A percentile compares a stretch with the other conserved stretches of the same genome.
These are phyloP conservation scores for Rhododendron kiyosumense DNA, from an alignment of 148 eudicot genomes.

Conservation along the genomic window DNA sequence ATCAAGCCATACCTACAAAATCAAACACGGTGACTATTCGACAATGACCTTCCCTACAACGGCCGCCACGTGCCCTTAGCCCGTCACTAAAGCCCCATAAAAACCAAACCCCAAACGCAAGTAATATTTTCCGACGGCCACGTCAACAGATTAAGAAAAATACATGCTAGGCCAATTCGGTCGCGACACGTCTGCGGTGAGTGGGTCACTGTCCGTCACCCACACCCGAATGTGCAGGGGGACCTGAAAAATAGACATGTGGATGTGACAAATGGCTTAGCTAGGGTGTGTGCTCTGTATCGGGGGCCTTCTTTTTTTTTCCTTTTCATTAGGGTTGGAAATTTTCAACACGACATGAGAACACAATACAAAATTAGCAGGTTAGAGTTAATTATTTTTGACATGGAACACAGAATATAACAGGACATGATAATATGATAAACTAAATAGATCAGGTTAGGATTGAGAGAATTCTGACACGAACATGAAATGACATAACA, in stretches of 20 bases:
- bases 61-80: neutral
- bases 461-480: too few relatives aligned
- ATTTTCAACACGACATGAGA: too few relatives aligned
- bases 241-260: neutral
- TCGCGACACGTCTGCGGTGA: neutral
- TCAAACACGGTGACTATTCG: neutral
- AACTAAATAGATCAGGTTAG: too few relatives aligned
- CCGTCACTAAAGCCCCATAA: neutral
- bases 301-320: neutral
- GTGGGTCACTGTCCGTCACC: neutral
- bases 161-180: neutral
- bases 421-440: too few relatives aligned
- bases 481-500: too few relatives aligned
- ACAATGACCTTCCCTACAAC: neutral
- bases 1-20: neutral
- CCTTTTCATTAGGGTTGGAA: too few relatives aligned
- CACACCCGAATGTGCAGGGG: neutral
- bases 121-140: neutral
- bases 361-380: too few relatives aligned
- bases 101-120: neutral
- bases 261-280: neutral
- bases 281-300: neutral
- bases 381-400: fast-evolving
- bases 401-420: too few relatives aligned
- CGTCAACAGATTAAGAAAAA: neutral